Conservation (phyloP, 1,139 yeast species). For the Pichia sp. region DNA sequence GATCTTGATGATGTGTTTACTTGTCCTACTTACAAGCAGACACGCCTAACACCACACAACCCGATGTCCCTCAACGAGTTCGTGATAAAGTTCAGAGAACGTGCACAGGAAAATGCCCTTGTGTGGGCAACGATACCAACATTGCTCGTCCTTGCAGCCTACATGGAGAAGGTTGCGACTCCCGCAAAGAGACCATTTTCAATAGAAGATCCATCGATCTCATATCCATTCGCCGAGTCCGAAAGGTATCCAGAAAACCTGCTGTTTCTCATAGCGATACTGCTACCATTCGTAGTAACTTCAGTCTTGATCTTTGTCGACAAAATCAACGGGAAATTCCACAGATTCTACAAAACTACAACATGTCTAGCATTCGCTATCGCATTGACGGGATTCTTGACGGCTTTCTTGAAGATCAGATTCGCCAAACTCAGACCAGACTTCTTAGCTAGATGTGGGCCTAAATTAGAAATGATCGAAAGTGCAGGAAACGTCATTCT, state of each 20-base stretch:
- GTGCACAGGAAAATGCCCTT: conserved; percentile 15
- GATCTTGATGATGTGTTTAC: too few relatives aligned
- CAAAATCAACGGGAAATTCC: conserved; percentile 7
- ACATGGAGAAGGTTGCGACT: conserved; percentile 22
- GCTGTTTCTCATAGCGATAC: conserved; percentile 40
- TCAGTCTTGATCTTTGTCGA: conserved; percentile 9
- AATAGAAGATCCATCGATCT: conserved; percentile 38
- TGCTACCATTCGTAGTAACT: conserved; percentile 39
- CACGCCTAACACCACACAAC: too few relatives aligned
- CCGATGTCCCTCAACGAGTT: background rate
- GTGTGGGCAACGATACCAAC: conserved; percentile 18
- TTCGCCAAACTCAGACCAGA: conserved; percentile 82
- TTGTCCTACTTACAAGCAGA: too few relatives aligned
- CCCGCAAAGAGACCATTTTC: conserved; percentile 41
- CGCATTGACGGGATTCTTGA: conserved; percentile 42
- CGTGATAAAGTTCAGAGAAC: conserved; percentile 8
- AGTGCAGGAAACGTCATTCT: too few relatives aligned
- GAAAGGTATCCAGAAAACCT: conserved; percentile 41
- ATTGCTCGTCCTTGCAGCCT: conserved; percentile 7
- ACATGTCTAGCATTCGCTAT: conserved; percentile 42
- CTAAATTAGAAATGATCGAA: conserved; percentile 4
- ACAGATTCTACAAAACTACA: conserved; percentile 33
- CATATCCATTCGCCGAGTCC: conserved; percentile 44
- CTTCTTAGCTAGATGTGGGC: conserved; percentile 64
- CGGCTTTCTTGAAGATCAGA: conserved; percentile 61